Evolutionary conservation across 108 stramenopile species (phyloP).

Genomic region (Skeletonema tropicum): DNA sequence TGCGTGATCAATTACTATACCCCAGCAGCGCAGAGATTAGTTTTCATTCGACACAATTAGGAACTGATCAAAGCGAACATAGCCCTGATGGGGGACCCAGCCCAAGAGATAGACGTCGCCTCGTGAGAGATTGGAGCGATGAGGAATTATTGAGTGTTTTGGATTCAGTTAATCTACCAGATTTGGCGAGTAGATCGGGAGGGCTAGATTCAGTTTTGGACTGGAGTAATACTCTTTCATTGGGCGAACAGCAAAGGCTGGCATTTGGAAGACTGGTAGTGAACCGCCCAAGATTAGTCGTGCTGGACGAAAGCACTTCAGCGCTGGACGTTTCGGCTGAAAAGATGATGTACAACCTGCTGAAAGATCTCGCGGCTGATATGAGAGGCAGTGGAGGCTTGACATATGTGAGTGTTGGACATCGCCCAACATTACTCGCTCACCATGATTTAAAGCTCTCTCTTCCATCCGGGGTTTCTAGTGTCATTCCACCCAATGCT

Average conservation of each 20-base stretch:
- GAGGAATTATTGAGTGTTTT: slow-evolving; percentile 43
- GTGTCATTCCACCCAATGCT: slow-evolving; percentile 35
- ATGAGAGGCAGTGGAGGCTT: slow-evolving; percentile 8
- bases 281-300: slow-evolving; percentile 64
- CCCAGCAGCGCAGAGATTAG: slow-evolving; percentile 44
- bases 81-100: slow-evolving; percentile 24
- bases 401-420: slow-evolving; percentile 82
- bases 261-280: slow-evolving; percentile 75
- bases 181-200: slow-evolving; percentile 52
- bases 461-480: slow-evolving; percentile 18
- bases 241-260: slow-evolving; percentile 83
- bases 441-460: slow-evolving; percentile 71
- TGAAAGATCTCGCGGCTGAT: slow-evolving; percentile 38
- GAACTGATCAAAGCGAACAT: slow-evolving; percentile 27
- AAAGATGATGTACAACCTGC: slow-evolving; percentile 63
- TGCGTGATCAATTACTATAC: slow-evolving; percentile 84
- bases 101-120: slow-evolving; percentile 26
- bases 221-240: slow-evolving; percentile 71
- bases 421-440: slow-evolving; percentile 73
- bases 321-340: slow-evolving; percentile 79
- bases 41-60: slow-evolving; percentile 18
- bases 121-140: slow-evolving; percentile 44
- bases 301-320: slow-evolving; percentile 80
- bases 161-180: slow-evolving; percentile 49
- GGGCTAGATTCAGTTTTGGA: slow-evolving; percentile 56